phyloP scores from a whole-genome alignment of 768 basidiomycete species.

The Hypsizygus marmoreus region DNA sequence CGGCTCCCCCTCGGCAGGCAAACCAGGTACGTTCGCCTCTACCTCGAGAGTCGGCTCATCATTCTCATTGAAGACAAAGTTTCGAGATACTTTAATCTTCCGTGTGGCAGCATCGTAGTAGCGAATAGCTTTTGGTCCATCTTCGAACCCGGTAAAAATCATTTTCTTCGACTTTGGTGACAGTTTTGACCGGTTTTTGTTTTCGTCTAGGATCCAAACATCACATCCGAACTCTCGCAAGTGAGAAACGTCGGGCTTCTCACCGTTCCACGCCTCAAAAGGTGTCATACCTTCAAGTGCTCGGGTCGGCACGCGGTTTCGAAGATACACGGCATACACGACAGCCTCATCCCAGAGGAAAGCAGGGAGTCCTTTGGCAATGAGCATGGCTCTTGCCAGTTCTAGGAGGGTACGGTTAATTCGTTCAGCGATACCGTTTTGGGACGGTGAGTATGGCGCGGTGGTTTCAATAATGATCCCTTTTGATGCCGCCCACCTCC shows the following conservation, averaged over 20 bases:
- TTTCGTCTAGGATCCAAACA: constrained; percentile 17
- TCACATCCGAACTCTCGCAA: constrained; percentile 25
- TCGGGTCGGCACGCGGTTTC: constrained; percentile 1
- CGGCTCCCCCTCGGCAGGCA: no score
- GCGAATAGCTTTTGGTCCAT: constrained; percentile 1
- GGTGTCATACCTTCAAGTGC: constrained; percentile 14
- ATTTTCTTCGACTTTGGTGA: no score
- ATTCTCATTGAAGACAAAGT: no score
- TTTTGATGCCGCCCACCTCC: neutral
- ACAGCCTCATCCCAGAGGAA: no score
- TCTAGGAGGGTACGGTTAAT: constrained; percentile 27
- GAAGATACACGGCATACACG: neutral
- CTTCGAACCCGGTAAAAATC: constrained; percentile 2
- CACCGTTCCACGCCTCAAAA: constrained; percentile 14
- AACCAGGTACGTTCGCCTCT: no score
- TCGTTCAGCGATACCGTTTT: no score
- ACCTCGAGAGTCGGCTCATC: no score
- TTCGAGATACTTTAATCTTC: constrained; percentile 3
- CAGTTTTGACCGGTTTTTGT: constrained; percentile 6
- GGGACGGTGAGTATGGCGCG: constrained; percentile 25
- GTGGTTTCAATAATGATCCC: constrained; percentile 26
- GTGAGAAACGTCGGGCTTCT: constrained; percentile 25
- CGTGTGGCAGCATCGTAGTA: constrained; percentile 3
- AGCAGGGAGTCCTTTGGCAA: constrained; percentile 10
- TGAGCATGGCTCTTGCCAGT: constrained; percentile 23